phyloP scores from a whole-genome alignment of 768 basidiomycete species.

The Termitomyces sp. region DNA sequence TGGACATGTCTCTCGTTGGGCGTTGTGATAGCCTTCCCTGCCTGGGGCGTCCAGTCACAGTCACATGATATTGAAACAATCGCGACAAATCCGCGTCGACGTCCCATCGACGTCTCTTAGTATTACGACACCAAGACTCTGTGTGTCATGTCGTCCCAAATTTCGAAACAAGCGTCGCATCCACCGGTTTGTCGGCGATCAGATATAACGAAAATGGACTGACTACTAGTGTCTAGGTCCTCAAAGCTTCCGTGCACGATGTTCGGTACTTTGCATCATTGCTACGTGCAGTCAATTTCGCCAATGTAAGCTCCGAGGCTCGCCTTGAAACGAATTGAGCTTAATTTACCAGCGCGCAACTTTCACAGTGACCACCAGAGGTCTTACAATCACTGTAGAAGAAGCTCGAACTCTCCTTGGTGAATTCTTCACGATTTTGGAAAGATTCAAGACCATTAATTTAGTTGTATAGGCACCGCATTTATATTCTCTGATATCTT shows the following conservation, averaged over 20 bases:
- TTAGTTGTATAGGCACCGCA: constrained; percentile 61
- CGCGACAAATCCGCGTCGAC: background rate
- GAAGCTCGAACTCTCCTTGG: constrained; percentile 80
- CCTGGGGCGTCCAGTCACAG: background rate
- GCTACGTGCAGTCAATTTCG: constrained; percentile 78
- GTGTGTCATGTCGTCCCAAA: background rate
- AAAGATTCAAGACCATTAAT: background rate
- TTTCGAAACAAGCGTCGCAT: background rate
- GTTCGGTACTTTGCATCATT: constrained; percentile 76
- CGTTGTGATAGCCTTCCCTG: too few relatives aligned
- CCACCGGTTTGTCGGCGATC: background rate
- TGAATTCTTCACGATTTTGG: constrained; percentile 18
- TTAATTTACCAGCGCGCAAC: constrained; percentile 56
- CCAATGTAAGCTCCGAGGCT: constrained; percentile 49
- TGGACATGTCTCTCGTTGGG: too few relatives aligned
- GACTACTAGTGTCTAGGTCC: constrained; percentile 29
- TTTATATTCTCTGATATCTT: constrained; percentile 78
- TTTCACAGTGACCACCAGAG: constrained; percentile 61
- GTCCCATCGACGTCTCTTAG: too few relatives aligned
- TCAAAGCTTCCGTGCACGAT: constrained; percentile 72
- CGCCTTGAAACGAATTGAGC: background rate
- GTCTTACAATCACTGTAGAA: constrained; percentile 78
- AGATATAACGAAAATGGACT: background rate
- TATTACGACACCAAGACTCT: background rate
- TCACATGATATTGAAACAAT: background rate